phyloP scores from a whole-genome alignment of 768 basidiomycete species.

The Trametes sanguinea region DNA sequence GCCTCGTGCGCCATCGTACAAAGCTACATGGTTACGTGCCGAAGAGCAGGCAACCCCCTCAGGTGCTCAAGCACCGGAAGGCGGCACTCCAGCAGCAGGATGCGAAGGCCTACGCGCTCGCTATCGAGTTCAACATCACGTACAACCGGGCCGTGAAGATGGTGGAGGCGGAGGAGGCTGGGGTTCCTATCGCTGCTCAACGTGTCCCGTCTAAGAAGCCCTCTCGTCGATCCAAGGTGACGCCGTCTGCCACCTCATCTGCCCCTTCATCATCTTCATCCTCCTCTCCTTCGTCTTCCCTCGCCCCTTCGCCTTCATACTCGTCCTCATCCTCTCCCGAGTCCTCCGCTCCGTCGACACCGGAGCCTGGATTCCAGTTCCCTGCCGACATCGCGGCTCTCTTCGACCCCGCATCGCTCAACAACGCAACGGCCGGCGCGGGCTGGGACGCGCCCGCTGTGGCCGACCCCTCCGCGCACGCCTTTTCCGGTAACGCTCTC shows the following conservation, averaged over 20 bases:
- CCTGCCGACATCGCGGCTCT: too few species aligned
- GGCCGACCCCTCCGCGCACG: not conserved
- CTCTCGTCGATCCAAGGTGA: too few species aligned
- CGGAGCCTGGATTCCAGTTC: not conserved
- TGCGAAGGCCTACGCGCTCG: not conserved
- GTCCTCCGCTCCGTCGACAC: not conserved
- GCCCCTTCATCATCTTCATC: too few species aligned
- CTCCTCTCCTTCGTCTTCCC: not conserved
- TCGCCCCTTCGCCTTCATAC: not conserved
- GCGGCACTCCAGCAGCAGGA: not conserved
- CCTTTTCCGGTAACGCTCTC: not conserved
- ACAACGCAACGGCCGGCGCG: not conserved
- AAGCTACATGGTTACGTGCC: not conserved
- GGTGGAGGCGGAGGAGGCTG: not conserved
- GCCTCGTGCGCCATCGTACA: conserved; percentile 1
- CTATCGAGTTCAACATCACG: too few species aligned
- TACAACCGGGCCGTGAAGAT: too few species aligned
- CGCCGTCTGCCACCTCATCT: too few species aligned
- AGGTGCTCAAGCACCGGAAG: not conserved
- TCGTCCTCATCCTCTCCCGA: not conserved
- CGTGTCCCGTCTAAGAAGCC: too few species aligned
- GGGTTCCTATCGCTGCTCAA: not conserved
- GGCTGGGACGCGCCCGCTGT: not conserved
- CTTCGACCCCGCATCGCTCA: not conserved
- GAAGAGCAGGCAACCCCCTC: not conserved